Base-by-base conservation (phyloP, 75 land plant species). In the Picea glauca region DNA sequence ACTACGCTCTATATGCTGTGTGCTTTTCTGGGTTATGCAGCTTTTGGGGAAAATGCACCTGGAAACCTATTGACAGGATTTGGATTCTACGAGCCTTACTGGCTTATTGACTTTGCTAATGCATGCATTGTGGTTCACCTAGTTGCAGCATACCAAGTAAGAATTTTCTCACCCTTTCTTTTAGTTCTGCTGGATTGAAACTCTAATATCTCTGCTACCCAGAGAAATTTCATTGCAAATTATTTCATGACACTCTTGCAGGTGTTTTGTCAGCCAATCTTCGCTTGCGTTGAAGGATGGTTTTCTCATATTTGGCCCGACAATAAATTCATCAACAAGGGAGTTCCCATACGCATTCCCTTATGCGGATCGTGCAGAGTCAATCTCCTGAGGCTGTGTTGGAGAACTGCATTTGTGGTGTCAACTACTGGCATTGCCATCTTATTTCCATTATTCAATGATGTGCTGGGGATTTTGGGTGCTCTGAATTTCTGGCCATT, bases 401-500 rank as follows among this genome's bases (percentile, higher is more conserved):
- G 84, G 84, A 74, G 84, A 23, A 62, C 84, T n/a, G 73, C 63
- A 26, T 80, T 80, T 77, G 84, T 83, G 33, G 56, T 81, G 35
- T 83, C 76, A 54, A 80, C 78, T 23, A 83, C 84, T 5, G 21
- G 63, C 17, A 77, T 75, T 32, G 83, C 84, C 67, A 75, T 80
- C 73, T 59, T 83, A 20, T 63, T 83, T 32, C 84, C 84, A 14
- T 80, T 80, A 30, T 83, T 83, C 60, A 83, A 83, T 60, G 77
- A 83, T 40, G 40, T 80, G 17, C 60, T 83, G 21, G 84, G 84
- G 31, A 58, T 83, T 54, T 81, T 90, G 9, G 93, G 89, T 9
- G 89, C 92, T 1, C 21, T 84, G 13, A 92, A 85, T 20, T 93
- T 93, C 76, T 93, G 93, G 94, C 94, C 94, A 13, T 83, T 93